Base-by-base conservation (phyloP, 2,329 filamentous ascomycete genomes). In the Pyrenophora tritici-repentis region DNA sequence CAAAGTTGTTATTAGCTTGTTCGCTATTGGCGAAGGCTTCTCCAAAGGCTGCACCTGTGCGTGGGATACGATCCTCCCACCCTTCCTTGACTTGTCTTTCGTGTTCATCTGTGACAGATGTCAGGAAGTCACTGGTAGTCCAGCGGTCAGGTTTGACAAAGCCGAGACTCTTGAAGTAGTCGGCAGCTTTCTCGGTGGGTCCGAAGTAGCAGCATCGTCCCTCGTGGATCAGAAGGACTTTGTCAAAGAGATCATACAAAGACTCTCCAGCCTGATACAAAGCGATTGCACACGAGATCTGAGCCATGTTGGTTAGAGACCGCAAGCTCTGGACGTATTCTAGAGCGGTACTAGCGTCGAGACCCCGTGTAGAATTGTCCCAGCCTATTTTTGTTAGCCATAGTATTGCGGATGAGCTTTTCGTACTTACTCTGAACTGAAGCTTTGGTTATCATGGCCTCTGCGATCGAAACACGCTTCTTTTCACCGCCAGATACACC, bases 321-420 rank as follows among this genome's bases (percentile, higher is more conserved):
- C 90, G 86, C 1, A 95, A 79, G 1, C 87, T 89, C 66, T 86
- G 86, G 8, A 86, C 87, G 61, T 90, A 93, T 64, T 92, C 89
- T 4, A 92, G 78, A 4, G 89, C 90, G 0, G 89, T 92, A 1
- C 86, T 89, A 1, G 88, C 86, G 66, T 94, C 89, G 0, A 93
- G 77, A n/a, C 90, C 90, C 40, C 89, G 80, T 0, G 89, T 93
- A 0, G 84, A 87, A 58, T 90, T 90, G 53, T 80, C 78, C 72
- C 77, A 78, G 26, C 26, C 26, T 29, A 29, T 29, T 29, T 4
- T 9, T 12, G 26, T 29, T 12, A 29, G 26, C 26, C 9, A 9
- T 29, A 12, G 26, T 9, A 13, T 29, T 10, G 9, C 26, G 2
- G 13, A 29, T 12, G 10, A 5, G 3, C 26, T 10, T 12, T 29